Base-by-base conservation (phyloP, 768 basidiomycete species). In the Suillus plorans region DNA sequence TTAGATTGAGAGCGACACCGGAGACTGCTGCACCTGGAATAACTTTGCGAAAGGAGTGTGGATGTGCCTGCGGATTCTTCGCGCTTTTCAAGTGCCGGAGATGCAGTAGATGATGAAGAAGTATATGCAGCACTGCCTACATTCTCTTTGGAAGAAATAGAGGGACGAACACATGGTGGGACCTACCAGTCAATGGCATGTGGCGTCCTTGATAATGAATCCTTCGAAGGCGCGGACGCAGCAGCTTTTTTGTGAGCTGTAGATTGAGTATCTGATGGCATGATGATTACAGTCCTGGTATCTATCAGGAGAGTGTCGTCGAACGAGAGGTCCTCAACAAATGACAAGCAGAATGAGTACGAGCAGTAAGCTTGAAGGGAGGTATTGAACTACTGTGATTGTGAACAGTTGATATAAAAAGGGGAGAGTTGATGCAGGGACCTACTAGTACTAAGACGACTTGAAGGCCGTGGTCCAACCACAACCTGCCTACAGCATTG, bases 111-210 rank as follows among this genome's bases (percentile, higher is more conserved):
- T 20, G 58, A 59, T 28, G 58, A 22, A 42, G 58, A 59, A 25
- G 20, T 18, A 4, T 39, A 59, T 42, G 10, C 34, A 36, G 58
- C 58, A 59, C 58, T 42, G 58, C 58, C 58, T 28, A 28, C 18
- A 13, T 59, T 59, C 25, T 59, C 58, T 59, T 59, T 59, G 58
- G 39, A 59, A 59, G 39, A 20, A 20, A 41, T 41, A 25, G 37
- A 28, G 25, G 58, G 39, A 59, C 28, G 58, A 59, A 59, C 18
- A 5, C 39, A 25, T 42, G 58, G 58, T 25, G 14, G 14, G 22
- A 41, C 34, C 57, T 58, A 22, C 58, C 25, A 25, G 41, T 59
- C 58, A 59, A 25, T 18, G 37, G 61, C 39, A 42, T 42, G 72
- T 36, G 67, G 63, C 53, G 58, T 18, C 39, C 12, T 42, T 5